A percentile compares a stretch with the other conserved stretches of the same genome.
Evolutionary conservation across 768 basidiomycete species (phyloP).

Genomic region (Russula sp.): DNA sequence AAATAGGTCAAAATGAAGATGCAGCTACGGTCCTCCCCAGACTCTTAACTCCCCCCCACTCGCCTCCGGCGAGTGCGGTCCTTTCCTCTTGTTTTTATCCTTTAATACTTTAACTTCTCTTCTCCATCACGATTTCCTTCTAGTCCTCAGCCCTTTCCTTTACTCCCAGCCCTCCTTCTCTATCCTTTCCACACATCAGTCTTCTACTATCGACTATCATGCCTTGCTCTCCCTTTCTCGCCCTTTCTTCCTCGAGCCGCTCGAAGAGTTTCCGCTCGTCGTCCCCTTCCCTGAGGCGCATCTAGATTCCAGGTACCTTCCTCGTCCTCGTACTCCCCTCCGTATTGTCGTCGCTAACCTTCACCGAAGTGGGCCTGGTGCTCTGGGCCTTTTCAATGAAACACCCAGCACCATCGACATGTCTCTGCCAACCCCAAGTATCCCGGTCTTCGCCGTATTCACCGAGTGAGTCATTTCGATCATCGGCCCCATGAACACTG

Average conservation of each 20-base stretch:
- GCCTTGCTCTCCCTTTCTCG: slow-evolving; percentile 6
- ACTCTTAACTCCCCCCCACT: slow-evolving; percentile 19
- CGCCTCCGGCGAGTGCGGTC: slow-evolving; percentile 26
- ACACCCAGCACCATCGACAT: slow-evolving; percentile 29
- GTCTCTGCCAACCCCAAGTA: slow-evolving; percentile 25
- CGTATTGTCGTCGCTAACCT: slow-evolving; percentile 3
- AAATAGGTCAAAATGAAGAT: slow-evolving; percentile 12
- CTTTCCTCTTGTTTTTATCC: slow-evolving; percentile 22
- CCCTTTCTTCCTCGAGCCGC: slow-evolving; percentile 24
- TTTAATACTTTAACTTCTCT: slow-evolving; percentile 25
- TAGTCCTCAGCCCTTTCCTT: slow-evolving; percentile 25
- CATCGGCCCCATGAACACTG: slow-evolving; percentile 1
- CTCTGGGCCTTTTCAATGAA: slow-evolving; percentile 29
- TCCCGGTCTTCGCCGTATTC: slow-evolving; percentile 15
- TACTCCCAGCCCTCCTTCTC: slow-evolving; percentile 25
- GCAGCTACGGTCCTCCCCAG: slow-evolving; percentile 13
- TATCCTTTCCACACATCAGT: slow-evolving; percentile 1
- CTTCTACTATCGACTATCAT: slow-evolving; percentile 13
- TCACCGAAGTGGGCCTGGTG: slow-evolving; percentile 25
- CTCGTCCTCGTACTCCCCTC: not conserved
- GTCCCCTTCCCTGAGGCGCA: slow-evolving; percentile 26
- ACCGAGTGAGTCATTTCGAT: slow-evolving; percentile 22
- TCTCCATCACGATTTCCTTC: slow-evolving; percentile 27
- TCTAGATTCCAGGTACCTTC: slow-evolving; percentile 21
- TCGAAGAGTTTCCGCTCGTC: slow-evolving; percentile 28